phyloP scores from a whole-genome alignment of 1,284 basidiomycete genomes.

The Pterulicium gracile region DNA sequence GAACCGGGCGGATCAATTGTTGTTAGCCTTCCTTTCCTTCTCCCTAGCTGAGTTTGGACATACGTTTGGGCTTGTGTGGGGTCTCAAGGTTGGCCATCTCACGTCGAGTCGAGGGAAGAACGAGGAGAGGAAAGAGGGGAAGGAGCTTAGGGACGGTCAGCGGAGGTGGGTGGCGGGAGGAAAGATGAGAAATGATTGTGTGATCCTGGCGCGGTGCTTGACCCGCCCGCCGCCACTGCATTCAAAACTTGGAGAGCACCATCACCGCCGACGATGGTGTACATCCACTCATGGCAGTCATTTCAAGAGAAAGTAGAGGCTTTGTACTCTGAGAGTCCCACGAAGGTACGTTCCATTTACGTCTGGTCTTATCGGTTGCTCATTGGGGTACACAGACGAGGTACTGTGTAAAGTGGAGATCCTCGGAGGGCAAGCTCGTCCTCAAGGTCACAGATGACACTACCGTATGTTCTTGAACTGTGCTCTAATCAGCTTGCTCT shows the following conservation, averaged over 20 bases:
- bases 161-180: conserved; percentile 1
- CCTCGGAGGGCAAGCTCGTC: conserved; percentile 73
- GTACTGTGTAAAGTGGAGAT: conserved; percentile 83
- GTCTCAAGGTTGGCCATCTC: background rate
- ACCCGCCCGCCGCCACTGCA: background rate
- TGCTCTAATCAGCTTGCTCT: background rate
- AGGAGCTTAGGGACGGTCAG: background rate
- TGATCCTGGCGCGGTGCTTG: background rate
- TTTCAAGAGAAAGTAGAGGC: conserved; percentile 79
- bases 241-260: conserved; percentile 11
- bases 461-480: conserved; percentile 45
- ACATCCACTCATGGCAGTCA: conserved; percentile 76
- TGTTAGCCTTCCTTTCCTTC: conserved; percentile 31
- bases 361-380: background rate
- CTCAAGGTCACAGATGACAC: conserved; percentile 86
- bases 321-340: conserved; percentile 69
- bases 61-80: background rate
- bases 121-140: background rate
- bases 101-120: background rate
- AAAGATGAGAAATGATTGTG: background rate
- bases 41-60: conserved; percentile 23
- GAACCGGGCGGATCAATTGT: conserved; percentile 6
- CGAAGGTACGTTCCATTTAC: conserved; percentile 39
- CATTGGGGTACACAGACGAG: conserved; percentile 43
- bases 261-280: conserved; percentile 49